These are phyloP conservation scores for Curvularia verruculosa DNA, from an alignment of 2,329 filamentous ascomycete species.

Conservation along the genomic window DNA sequence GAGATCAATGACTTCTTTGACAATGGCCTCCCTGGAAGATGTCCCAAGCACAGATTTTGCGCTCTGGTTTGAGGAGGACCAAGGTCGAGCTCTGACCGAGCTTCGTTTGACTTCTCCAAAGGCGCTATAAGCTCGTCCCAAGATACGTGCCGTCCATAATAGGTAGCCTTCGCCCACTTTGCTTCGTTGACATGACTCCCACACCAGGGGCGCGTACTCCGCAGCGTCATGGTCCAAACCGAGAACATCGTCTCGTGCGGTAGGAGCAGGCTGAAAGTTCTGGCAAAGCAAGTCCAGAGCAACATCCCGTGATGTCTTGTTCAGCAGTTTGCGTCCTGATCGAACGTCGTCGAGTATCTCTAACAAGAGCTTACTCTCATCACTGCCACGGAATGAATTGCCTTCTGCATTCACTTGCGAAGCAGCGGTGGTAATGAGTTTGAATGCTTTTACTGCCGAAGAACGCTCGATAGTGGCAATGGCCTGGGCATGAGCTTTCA, in stretches of 20 bases:
- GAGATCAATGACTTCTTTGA: conserved; percentile 45
- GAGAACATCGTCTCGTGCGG: conserved; percentile 69
- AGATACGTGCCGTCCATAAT: conserved; percentile 81
- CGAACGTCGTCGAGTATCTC: conserved; percentile 77
- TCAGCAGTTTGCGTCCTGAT: conserved; percentile 68
- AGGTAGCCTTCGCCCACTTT: conserved; percentile 72
- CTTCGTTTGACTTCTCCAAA: conserved; percentile 68
- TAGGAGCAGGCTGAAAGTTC: conserved; percentile 69
- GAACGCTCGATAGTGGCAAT: conserved; percentile 26
- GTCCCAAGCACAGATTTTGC: conserved; percentile 34
- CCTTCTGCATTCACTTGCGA: conserved; percentile 70
- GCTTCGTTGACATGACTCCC: conserved; percentile 74
- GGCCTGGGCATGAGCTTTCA: conserved; percentile 59
- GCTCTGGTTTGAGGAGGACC: conserved; percentile 29
- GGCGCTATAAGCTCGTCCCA: conserved; percentile 75
- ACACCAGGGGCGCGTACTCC: conserved; percentile 69
- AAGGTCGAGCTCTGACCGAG: conserved; percentile 30
- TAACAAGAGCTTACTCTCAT: conserved; percentile 81
- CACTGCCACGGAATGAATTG: conserved; percentile 70
- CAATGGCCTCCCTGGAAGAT: conserved; percentile 44
- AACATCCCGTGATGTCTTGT: conserved; percentile 70
- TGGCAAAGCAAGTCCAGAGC: conserved; percentile 76
- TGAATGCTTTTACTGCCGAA: conserved; percentile 62
- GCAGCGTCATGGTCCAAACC: conserved; percentile 69
- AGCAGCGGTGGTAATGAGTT: conserved; percentile 71